These are phyloP conservation scores for Hippophae rhamnoides DNA, from an alignment of 306 rosid species.

Conservation along the genomic window DNA sequence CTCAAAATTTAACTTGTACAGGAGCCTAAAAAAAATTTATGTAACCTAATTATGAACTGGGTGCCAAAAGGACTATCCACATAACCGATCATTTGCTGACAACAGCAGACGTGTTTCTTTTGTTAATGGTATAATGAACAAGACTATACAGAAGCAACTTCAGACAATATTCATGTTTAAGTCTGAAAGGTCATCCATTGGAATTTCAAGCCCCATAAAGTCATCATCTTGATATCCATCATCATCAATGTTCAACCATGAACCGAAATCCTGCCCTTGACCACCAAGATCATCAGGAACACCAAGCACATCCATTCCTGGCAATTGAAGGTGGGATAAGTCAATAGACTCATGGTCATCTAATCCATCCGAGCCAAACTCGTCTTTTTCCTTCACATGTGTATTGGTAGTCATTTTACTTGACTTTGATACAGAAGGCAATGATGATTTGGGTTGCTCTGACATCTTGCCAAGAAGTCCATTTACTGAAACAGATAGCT, in stretches of 20 bases:
- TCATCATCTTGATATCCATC: slow-evolving; percentile 86
- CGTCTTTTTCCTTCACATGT: slow-evolving; percentile 57
- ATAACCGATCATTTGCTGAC: slow-evolving; percentile 69
- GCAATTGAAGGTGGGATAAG: slow-evolving; percentile 77
- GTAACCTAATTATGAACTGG: slow-evolving; percentile 68
- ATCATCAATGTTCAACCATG: slow-evolving; percentile 89
- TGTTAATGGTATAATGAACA: slow-evolving; percentile 91
- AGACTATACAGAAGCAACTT: slow-evolving; percentile 91
- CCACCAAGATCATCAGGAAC: slow-evolving; percentile 69
- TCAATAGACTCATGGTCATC: slow-evolving; percentile 74
- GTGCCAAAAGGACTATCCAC: slow-evolving; percentile 53
- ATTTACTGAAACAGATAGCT: slow-evolving; percentile 88
- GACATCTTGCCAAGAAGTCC: slow-evolving; percentile 76
- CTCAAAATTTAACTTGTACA: slow-evolving; percentile 70
- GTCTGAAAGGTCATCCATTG: slow-evolving; percentile 98
- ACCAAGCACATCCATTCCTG: slow-evolving; percentile 87
- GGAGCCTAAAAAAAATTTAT: slow-evolving; percentile 88
- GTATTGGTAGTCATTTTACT: slow-evolving; percentile 38
- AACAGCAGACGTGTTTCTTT: slow-evolving; percentile 59
- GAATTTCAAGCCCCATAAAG: slow-evolving; percentile 98
- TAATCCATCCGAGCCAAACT: slow-evolving; percentile 48
- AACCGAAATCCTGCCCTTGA: slow-evolving; percentile 88
- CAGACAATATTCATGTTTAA: slow-evolving; percentile 83
- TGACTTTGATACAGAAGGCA: slow-evolving; percentile 59
- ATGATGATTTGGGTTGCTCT: slow-evolving; percentile 62